Conservation (phyloP, 352 stramenopile genomes). For the Globisporangium solare region DNA sequence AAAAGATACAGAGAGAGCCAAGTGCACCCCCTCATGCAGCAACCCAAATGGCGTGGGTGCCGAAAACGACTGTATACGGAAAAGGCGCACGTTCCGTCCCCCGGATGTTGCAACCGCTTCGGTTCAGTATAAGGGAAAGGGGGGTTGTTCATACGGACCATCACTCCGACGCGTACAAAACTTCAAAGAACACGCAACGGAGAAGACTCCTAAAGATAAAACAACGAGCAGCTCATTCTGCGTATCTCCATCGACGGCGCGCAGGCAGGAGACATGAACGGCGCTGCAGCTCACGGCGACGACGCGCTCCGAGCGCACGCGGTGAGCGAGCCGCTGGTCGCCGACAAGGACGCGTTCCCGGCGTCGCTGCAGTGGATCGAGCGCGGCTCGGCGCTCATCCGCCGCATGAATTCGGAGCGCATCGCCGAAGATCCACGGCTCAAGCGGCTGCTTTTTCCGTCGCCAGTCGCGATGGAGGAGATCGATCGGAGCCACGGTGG, state of each 20-base stretch:
- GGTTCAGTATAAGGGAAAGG: background rate
- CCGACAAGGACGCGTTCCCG: slow-evolving; percentile 23
- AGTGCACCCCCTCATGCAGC: slow-evolving; percentile 7
- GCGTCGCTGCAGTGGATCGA: slow-evolving; percentile 67
- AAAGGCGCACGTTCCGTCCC: background rate
- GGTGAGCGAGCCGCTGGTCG: background rate
- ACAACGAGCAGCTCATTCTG: too few species aligned
- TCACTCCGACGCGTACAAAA: background rate
- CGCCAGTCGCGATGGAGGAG: slow-evolving; percentile 8
- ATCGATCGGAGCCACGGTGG: too few species aligned
- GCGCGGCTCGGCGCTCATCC: slow-evolving; percentile 76
- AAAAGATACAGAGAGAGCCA: slow-evolving; percentile 9
- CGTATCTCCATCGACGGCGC: too few species aligned
- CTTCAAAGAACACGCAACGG: slow-evolving; percentile 1
- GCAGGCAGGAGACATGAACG: background rate
- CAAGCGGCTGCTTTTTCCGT: slow-evolving; percentile 47
- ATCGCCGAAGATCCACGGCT: slow-evolving; percentile 81
- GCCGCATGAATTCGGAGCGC: slow-evolving; percentile 86
- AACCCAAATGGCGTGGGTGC: slow-evolving; percentile 7
- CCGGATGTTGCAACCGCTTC: background rate
- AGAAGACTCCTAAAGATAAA: background rate
- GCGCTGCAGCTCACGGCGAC: background rate
- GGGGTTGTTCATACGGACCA: background rate
- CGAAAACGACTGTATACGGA: background rate
- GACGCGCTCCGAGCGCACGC: slow-evolving; percentile 13